Conservation (phyloP, 345 rosid genomes). For the Eucalyptus urophylla region DNA sequence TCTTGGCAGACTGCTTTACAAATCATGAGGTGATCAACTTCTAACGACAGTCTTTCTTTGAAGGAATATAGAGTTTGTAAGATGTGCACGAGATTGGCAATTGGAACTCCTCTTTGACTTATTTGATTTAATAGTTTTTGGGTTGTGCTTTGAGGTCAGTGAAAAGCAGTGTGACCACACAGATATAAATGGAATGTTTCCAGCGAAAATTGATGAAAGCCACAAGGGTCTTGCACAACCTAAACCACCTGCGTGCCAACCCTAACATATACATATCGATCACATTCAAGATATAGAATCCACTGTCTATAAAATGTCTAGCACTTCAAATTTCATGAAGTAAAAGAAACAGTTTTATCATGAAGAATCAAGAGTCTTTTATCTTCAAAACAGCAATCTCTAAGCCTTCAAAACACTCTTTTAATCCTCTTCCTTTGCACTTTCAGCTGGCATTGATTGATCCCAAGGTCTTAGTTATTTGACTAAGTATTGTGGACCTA, state of each 20-base stretch:
- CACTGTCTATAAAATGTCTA: background rate
- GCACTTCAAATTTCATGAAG: background rate
- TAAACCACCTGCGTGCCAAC: background rate
- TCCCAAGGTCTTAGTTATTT: background rate
- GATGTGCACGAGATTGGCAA: background rate
- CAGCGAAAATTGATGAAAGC: background rate
- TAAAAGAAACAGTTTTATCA: background rate
- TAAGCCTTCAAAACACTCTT: background rate
- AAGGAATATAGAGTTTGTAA: background rate
- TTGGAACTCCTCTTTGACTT: background rate
- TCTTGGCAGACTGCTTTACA: background rate
- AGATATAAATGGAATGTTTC: background rate
- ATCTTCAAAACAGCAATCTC: background rate
- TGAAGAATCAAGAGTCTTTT: background rate
- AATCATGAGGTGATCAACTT: background rate
- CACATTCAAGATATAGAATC: background rate
- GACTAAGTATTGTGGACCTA: background rate
- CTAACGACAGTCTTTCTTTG: background rate
- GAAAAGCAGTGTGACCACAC: background rate
- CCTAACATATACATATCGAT: background rate
- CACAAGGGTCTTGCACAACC: background rate
- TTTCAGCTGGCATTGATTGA: background rate
- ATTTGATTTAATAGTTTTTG: background rate
- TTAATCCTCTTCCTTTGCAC: background rate
- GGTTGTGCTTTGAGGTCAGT: background rate